Percentiles rank a stretch among this genome's conserved stretches.
phyloP scores from a whole-genome alignment of 169 alveolate species.

The Plasmodium gonderi region DNA sequence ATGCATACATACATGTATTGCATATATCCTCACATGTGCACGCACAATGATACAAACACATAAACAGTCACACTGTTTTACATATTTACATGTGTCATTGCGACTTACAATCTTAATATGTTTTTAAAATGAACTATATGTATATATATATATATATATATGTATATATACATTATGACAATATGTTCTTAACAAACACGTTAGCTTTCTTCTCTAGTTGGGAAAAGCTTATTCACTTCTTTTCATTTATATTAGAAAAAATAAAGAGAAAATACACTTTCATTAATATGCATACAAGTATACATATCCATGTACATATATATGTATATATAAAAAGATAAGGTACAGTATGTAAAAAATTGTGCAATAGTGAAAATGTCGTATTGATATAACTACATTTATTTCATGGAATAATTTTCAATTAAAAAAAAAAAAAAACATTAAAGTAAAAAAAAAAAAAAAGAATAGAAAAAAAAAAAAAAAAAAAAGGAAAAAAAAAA shows the following conservation, averaged over 20 bases:
- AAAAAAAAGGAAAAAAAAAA: no score
- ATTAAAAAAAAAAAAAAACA: neutral
- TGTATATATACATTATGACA: neutral
- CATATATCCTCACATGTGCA: neutral
- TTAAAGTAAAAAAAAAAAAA: neutral
- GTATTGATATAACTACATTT: neutral
- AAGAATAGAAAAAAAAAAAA: neutral
- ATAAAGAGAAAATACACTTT: conserved; percentile 13
- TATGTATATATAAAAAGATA: no score
- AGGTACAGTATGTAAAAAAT: neutral
- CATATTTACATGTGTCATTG: neutral
- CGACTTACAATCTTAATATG: neutral
- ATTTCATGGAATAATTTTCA: neutral
- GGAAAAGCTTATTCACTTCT: conserved; percentile 17
- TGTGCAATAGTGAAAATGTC: neutral
- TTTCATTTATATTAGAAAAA: conserved; percentile 33
- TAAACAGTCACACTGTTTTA: neutral
- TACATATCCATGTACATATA: no score
- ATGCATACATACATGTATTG: neutral
- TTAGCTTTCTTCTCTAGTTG: conserved; percentile 14
- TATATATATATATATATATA: no score
- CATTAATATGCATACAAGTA: neutral
- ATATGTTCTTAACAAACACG: conserved; percentile 24
- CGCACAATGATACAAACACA: neutral
- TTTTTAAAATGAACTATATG: neutral